A percentile compares a stretch with the other conserved stretches of the same genome.
Conservation (phyloP, 2,329 filamentous ascomycete species). For the Tolypocladium amazonense region DNA sequence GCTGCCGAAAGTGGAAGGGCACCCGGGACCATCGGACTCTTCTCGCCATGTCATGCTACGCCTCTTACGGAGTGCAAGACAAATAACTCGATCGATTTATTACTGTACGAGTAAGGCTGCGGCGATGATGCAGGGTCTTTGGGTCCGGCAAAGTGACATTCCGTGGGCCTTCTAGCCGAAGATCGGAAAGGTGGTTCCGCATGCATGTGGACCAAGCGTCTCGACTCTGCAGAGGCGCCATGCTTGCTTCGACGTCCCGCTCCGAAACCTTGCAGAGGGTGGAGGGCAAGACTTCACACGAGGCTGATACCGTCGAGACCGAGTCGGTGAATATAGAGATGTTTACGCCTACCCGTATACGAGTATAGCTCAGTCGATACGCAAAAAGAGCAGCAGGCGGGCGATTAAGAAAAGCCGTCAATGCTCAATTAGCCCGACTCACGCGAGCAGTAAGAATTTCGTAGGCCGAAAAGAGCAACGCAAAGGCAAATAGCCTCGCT, state of each 20-base stretch:
- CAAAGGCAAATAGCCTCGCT: no score
- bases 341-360: no score
- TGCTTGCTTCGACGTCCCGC: background rate
- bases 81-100: background rate
- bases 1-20: background rate
- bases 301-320: background rate
- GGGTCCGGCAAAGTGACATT: background rate
- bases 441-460: no score
- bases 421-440: no score
- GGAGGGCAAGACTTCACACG: background rate
- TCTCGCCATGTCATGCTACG: background rate
- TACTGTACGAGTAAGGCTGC: background rate
- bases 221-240: background rate
- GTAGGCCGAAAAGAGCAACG: no score
- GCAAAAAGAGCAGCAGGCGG: no score
- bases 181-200: background rate
- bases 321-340: background rate
- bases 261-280: slow-evolving; percentile 3
- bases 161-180: background rate
- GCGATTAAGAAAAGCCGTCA: no score
- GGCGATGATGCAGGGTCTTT: background rate
- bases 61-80: background rate
- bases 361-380: no score
- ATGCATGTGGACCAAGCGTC: background rate
- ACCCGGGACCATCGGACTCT: background rate